Evolutionary conservation across 169 alveolate species (phyloP), one percentile per base, ranked within the genome.

Genomic region (Plasmodium ovale): DNA sequence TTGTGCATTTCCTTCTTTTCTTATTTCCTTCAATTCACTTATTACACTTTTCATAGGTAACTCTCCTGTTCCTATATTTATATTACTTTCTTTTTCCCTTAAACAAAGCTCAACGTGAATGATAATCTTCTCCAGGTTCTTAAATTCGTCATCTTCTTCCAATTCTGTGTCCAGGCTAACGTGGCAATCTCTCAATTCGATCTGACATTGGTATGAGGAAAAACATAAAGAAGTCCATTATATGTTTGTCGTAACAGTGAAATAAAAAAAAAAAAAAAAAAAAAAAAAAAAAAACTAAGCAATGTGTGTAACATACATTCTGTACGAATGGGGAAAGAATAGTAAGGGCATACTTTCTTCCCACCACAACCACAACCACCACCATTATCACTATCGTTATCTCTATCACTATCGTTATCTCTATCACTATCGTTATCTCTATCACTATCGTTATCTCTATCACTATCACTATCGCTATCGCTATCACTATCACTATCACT

Each of bases 51-150:
- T 74, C 10, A 74, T 19, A 23, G 42, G n/a, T 1, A 74, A 23
- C 14, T 74, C 74, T 21, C 88, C 88, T 35, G 16, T 14, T 7
- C 88, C 88, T 29, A 74, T 74, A 49, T 60, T 74, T n/a, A 74
- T 74, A 39, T 68, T 68, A 37, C 53, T 60, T n/a, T 68, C 25
- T 3, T 44, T 44, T 44, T 62, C 44, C 6, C 62, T 53, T 16
- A 62, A 14, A 0, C 51, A 33, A 5, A 77, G 23, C 5, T 77
- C 69, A 29, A 77, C 59, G 23, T 42, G 39, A 7, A 77, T 47
- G 19, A 1, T 35, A 60, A 25, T 33, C 6, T 39, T 54, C 33
- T 77, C 88, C 21, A 77, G 56, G 23, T 77, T 23, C 12, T 16
- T 16, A 12, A 39, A 62, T 31, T 53, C 23, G 12, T 54, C 72